A percentile compares a stretch with the other conserved stretches of the same genome.
Conservation (phyloP, 169 alveolate genomes). For the Ichthyophthirius multifiliis region DNA sequence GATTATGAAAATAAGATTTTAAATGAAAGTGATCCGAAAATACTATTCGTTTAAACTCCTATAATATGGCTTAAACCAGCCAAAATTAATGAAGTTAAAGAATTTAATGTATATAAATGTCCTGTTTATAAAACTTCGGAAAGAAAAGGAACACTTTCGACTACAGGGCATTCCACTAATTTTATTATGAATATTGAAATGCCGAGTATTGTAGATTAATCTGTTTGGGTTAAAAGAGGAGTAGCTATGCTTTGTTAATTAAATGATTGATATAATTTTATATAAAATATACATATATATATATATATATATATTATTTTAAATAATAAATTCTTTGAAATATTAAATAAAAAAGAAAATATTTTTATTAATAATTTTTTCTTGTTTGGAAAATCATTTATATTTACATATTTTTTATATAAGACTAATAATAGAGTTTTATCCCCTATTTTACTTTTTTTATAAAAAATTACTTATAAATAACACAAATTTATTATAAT, state of each 20-base stretch:
- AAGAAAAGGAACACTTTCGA: slow-evolving; percentile 76
- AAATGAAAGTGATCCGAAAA: slow-evolving; percentile 52
- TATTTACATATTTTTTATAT: too few species aligned
- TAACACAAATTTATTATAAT: too few species aligned
- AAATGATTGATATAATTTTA: slow-evolving; percentile 69
- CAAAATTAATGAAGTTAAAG: slow-evolving; percentile 39
- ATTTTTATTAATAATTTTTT: too few species aligned
- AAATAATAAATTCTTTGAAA: slow-evolving; percentile 19
- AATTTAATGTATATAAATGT: slow-evolving; percentile 46
- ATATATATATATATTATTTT: slow-evolving; percentile 37
- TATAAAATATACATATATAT: slow-evolving; percentile 33
- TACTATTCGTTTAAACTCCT: slow-evolving; percentile 58
- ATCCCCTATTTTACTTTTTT: too few species aligned
- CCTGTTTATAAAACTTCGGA: slow-evolving; percentile 82
- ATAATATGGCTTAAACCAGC: slow-evolving; percentile 70
- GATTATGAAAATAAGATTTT: slow-evolving; percentile 49
- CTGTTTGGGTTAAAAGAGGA: slow-evolving; percentile 86
- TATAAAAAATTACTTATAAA: too few species aligned
- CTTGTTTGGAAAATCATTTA: too few species aligned
- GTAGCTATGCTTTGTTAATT: slow-evolving; percentile 82
- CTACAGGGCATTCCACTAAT: slow-evolving; percentile 87
- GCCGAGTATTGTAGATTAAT: slow-evolving; percentile 57
- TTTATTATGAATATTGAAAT: slow-evolving; percentile 72
- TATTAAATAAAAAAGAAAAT: too few species aligned
- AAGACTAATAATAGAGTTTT: too few species aligned